phyloP scores from a whole-genome alignment of 2,329 filamentous ascomycete species.

The Orbilia blumenaviensis region DNA sequence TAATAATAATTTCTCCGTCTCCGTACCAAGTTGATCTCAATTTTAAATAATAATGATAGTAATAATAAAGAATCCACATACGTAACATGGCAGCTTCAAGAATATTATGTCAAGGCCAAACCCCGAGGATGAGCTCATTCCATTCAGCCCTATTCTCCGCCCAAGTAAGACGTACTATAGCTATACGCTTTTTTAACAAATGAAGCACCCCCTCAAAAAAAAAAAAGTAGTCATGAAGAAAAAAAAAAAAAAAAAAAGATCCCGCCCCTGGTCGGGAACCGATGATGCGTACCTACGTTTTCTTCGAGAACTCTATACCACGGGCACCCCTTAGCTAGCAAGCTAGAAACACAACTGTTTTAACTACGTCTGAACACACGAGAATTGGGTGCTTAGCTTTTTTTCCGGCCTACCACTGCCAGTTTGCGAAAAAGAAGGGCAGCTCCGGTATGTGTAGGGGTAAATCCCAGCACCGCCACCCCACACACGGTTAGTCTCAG shows the following conservation, averaged over 20 bases:
- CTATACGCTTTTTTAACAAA: too few relatives aligned
- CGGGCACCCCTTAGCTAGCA: background rate
- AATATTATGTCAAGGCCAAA: too few relatives aligned
- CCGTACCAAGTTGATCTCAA: too few relatives aligned
- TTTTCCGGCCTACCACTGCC: background rate
- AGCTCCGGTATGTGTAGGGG: background rate
- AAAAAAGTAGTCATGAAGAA: too few relatives aligned
- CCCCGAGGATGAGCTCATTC: too few relatives aligned
- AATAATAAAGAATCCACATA: background rate
- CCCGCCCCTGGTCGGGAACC: constrained; percentile 21
- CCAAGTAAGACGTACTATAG: too few relatives aligned
- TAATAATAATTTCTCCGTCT: background rate
- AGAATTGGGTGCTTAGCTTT: constrained; percentile 1
- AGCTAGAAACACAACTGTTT: constrained; percentile 28
- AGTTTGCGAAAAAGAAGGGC: background rate
- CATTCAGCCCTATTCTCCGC: background rate
- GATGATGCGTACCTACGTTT: background rate
- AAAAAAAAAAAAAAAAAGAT: too few relatives aligned
- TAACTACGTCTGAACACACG: constrained; percentile 43
- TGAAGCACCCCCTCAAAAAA: too few relatives aligned
- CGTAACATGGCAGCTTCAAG: background rate
- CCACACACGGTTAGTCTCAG: constrained; percentile 10
- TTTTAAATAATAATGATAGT: too few relatives aligned
- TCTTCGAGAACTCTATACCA: background rate
- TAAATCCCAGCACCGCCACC: constrained; percentile 18